Conservation (phyloP, 768 basidiomycete species). For the Lentinula detonsa region DNA sequence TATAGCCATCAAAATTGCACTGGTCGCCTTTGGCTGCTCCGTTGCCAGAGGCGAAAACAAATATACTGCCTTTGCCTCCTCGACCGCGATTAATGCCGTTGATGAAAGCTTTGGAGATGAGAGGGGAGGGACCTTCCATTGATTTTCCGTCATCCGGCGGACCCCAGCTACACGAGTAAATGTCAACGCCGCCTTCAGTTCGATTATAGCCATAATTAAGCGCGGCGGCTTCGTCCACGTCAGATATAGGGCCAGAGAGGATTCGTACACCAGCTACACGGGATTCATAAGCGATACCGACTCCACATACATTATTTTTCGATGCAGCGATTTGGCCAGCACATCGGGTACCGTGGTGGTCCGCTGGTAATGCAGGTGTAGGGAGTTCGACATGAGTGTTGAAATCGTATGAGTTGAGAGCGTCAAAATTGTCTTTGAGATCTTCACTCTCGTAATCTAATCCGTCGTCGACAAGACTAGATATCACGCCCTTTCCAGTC, state of each 20-base stretch:
- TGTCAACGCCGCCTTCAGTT: constrained; percentile 66
- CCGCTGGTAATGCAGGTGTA: constrained; percentile 81
- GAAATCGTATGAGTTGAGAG: constrained; percentile 89
- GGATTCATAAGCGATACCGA: constrained; percentile 89
- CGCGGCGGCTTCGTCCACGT: constrained; percentile 91
- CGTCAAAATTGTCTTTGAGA: constrained; percentile 84
- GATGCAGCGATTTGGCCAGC: constrained; percentile 94
- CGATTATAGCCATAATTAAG: constrained; percentile 79
- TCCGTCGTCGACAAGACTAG: constrained; percentile 93
- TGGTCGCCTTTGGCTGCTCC: constrained; percentile 89
- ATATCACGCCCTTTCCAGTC: constrained; percentile 80
- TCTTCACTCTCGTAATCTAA: constrained; percentile 87
- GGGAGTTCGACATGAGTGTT: constrained; percentile 90
- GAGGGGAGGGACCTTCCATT: constrained; percentile 90
- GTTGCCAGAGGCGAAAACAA: constrained; percentile 97
- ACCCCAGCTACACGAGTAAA: constrained; percentile 98
- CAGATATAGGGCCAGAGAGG: constrained; percentile 89
- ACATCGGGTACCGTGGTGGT: constrained; percentile 96
- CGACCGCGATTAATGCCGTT: constrained; percentile 92
- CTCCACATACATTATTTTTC: constrained; percentile 89
- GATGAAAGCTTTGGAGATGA: constrained; percentile 90
- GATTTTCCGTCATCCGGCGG: constrained; percentile 91
- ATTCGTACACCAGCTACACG: constrained; percentile 94
- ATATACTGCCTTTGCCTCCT: constrained; percentile 85
- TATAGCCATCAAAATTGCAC: constrained; percentile 99